These are phyloP conservation scores for Lasiodiplodia theobromae DNA, from an alignment of 2,329 filamentous ascomycete genomes.

Conservation along the genomic window DNA sequence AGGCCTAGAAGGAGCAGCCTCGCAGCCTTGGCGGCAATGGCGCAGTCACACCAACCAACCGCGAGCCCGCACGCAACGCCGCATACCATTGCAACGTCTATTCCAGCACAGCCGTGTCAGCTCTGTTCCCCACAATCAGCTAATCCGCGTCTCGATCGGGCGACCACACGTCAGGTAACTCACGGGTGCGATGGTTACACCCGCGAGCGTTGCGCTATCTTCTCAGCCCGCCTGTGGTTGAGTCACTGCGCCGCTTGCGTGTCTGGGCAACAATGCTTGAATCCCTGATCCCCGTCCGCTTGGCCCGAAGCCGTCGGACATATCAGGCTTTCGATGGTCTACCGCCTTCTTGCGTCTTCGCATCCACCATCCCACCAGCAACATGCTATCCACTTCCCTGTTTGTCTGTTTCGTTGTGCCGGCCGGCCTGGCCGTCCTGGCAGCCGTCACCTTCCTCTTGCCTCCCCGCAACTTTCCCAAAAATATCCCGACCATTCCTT, in stretches of 20 bases:
- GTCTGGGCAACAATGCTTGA: neutral
- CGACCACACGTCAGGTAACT: neutral
- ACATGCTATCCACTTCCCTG: slow-evolving; percentile 7
- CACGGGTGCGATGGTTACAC: neutral
- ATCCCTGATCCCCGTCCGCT: slow-evolving; percentile 1
- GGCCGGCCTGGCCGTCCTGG: neutral
- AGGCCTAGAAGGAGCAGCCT: neutral
- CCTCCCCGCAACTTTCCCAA: slow-evolving; percentile 33
- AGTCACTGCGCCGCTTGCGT: neutral
- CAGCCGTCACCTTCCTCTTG: slow-evolving; percentile 15
- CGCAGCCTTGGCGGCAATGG: neutral
- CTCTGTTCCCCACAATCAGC: neutral
- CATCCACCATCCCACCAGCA: neutral
- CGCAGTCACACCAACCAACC: neutral
- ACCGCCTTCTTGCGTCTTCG: neutral
- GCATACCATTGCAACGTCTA: neutral
- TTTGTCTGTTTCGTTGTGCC: neutral
- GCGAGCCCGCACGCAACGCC: neutral
- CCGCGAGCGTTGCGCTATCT: neutral
- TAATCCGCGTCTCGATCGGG: neutral
- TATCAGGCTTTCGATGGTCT: neutral
- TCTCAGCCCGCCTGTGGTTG: neutral
- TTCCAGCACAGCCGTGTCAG: neutral
- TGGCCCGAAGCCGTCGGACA: neutral
- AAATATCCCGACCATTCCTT: slow-evolving; percentile 54